Evolutionary conservation across 805 yeast genomes (phyloP).

Genomic region (Pichia rugopelliculosa): DNA sequence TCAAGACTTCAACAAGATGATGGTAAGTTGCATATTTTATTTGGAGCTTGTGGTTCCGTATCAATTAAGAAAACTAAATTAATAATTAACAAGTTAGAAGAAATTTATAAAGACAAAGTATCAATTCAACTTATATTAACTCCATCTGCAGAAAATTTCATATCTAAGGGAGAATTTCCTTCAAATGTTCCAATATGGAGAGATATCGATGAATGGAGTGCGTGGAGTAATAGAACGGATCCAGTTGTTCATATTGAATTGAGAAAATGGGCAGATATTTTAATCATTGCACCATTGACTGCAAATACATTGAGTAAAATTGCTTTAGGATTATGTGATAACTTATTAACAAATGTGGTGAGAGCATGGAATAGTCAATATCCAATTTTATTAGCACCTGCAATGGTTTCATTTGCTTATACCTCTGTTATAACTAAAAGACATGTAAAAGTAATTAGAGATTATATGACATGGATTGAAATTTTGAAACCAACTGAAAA

Average conservation of each 20-base stretch:
- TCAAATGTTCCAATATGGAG: constrained; percentile 47
- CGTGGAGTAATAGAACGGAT: constrained; percentile 48
- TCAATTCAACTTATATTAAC: constrained; percentile 50
- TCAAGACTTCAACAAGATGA: constrained; percentile 43
- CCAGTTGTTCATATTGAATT: constrained; percentile 55
- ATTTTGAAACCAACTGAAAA: constrained; percentile 53
- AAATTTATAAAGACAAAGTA: constrained; percentile 45
- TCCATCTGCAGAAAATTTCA: constrained; percentile 44
- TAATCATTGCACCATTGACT: constrained; percentile 49
- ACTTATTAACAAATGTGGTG: constrained; percentile 48
- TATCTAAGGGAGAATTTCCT: constrained; percentile 39
- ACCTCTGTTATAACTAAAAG: constrained; percentile 49
- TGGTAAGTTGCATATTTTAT: constrained; percentile 46
- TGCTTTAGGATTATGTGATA: constrained; percentile 51
- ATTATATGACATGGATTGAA: constrained; percentile 59
- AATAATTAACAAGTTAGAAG: constrained; percentile 45
- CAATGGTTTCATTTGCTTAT: constrained; percentile 56
- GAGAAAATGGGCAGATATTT: constrained; percentile 55
- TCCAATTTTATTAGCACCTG: constrained; percentile 52
- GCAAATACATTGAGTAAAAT: constrained; percentile 53
- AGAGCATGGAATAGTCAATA: constrained; percentile 56
- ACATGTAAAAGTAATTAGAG: constrained; percentile 45
- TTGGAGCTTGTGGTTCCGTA: constrained; percentile 54
- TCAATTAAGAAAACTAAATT: constrained; percentile 44
- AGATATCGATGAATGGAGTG: constrained; percentile 50